phyloP scores from a whole-genome alignment of 2,329 filamentous ascomycete genomes.

The Hypoxylon sp. region DNA sequence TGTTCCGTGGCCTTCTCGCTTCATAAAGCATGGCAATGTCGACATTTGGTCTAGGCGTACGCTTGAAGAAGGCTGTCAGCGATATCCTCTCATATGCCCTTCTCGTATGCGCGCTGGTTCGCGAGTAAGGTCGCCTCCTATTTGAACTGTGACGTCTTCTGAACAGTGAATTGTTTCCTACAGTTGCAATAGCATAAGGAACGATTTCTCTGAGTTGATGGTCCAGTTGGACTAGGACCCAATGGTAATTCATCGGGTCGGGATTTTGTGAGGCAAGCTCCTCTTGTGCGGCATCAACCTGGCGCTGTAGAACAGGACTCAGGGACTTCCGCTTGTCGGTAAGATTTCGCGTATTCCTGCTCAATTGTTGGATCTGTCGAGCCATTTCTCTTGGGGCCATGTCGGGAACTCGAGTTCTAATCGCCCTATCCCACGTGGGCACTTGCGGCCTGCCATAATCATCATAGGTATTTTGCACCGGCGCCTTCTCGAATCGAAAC shows the following conservation, averaged over 20 bases:
- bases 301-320: conserved; percentile 55
- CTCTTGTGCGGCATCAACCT: conserved; percentile 58
- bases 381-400: conserved; percentile 57
- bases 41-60: conserved; percentile 54
- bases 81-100: conserved; percentile 56
- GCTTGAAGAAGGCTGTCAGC: conserved; percentile 63
- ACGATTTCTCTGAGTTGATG: conserved; percentile 53
- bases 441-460: conserved; percentile 53
- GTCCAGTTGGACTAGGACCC: conserved; percentile 61
- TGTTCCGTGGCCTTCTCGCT: conserved; percentile 27
- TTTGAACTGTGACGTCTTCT: conserved; percentile 26
- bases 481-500: conserved; percentile 59
- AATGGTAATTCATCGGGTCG: conserved; percentile 56
- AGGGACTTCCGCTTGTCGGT: conserved; percentile 58
- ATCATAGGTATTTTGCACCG: conserved; percentile 53
- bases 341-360: conserved; percentile 51
- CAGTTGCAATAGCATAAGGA: conserved; percentile 25
- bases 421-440: conserved; percentile 59
- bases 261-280: conserved; percentile 53
- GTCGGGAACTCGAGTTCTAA: conserved; percentile 52
- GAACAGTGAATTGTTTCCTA: conserved; percentile 2
- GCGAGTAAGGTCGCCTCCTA: conserved; percentile 54
- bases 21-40: conserved; percentile 48
- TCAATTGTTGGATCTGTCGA: conserved; percentile 56
- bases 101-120: conserved; percentile 50